Evolutionary conservation across 495 filamentous ascomycete genomes (phyloP).

Genomic region (Xylaria sp.): DNA sequence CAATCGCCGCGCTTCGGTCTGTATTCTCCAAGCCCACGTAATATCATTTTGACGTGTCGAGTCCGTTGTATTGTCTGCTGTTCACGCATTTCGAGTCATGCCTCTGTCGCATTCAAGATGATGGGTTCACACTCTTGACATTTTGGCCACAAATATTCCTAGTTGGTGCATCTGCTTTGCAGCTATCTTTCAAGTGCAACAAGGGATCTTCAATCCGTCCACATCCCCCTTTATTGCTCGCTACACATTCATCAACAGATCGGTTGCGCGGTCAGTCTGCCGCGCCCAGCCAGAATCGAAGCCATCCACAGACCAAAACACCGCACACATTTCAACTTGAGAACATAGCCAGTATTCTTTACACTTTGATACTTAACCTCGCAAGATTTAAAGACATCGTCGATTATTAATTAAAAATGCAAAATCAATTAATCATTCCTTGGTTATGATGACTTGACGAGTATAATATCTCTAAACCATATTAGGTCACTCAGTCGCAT

Average conservation of each 20-base stretch:
- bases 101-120: slow-evolving; percentile 46
- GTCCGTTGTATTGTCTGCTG: slow-evolving; percentile 31
- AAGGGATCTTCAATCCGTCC: neutral
- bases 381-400: neutral
- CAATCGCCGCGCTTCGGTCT: neutral
- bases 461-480: neutral
- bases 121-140: slow-evolving; percentile 43
- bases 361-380: neutral
- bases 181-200: slow-evolving; percentile 31
- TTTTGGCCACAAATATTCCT: slow-evolving; percentile 23
- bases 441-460: neutral
- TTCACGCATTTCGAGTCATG: slow-evolving; percentile 33
- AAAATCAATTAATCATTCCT: neutral
- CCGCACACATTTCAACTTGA: neutral
- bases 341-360: neutral
- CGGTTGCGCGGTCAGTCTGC: neutral
- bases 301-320: slow-evolving; percentile 47
- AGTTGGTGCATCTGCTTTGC: slow-evolving; percentile 34
- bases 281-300: slow-evolving; percentile 39
- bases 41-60: slow-evolving; percentile 3
- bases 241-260: neutral
- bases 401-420: neutral
- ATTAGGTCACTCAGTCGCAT: neutral
- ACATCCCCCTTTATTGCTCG: neutral
- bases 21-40: neutral